Base-by-base conservation (phyloP, 2,329 filamentous ascomycete species). In the Colletotrichum chlorophyti region DNA sequence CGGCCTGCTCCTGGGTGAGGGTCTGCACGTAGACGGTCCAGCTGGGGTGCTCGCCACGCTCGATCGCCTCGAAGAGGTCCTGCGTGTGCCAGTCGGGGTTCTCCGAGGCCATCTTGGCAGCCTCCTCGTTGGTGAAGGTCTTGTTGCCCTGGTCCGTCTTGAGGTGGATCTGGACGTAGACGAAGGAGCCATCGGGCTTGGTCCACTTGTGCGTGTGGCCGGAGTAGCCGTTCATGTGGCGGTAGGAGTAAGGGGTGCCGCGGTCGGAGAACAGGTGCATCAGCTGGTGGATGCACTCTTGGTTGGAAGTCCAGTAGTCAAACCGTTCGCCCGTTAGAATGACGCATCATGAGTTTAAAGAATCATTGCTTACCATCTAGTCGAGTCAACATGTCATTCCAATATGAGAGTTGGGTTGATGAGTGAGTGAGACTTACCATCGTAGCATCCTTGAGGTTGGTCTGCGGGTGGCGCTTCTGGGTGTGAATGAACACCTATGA, bases 391-490 rank as follows among this genome's bases (percentile, higher is more conserved):
- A 32, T 29, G 24, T 17, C 19, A 32, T 32, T 14, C 19, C 17
- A n/a, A n/a, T n/a, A 14, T n/a, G 31, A 42, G 37, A 10, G 10
- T 26, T 11, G 45, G 38, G 15, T n/a, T n/a, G n/a, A n/a, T n/a
- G n/a, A n/a, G n/a, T n/a, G n/a, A 38, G 27, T 40, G 40, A 45
- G 24, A 57, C 71, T 70, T 62, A 70, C 89, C 76, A 85, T 85
- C 48, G 85, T 89, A 14, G 87, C 85, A 71, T 90, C 85, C 43
- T 84, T 87, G 49, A 91, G 74, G 70, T 91, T 88, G 31, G 87
- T 91, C 64, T 86, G 81, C 1, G 89, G 89, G 72, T 92, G 82
- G 45, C 88, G 83, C 80, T 92, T 92, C 74, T 93, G 90, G 4
- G 88, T 90, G 76, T 91, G 89, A 62, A 91, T 91, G 73, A 91